Base-by-base conservation (phyloP, 2,329 filamentous ascomycete genomes). In the Rhynchosporium agropyri region DNA sequence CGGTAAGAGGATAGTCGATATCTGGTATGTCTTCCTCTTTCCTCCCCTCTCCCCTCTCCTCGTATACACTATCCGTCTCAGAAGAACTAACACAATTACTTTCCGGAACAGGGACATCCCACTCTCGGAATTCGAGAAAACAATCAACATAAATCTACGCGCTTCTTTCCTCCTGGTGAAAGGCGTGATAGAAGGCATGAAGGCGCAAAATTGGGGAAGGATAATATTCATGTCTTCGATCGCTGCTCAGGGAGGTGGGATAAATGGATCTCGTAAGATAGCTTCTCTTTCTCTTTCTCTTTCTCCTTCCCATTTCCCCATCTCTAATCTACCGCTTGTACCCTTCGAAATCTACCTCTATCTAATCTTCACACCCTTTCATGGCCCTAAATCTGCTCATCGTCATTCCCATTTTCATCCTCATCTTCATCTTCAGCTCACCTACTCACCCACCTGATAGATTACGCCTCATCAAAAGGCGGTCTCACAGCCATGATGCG, bases 1-100 rank as follows among this genome's bases (percentile, higher is more conserved):
- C 67, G 87, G 86, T 46, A 86, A 85, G 70, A 79, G 85, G n/a
- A 82, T 87, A 62, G 63, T 67, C 4, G 67, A 72, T 65, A 57
- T 72, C 45, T 69, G 63, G 64, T 67, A 29, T 15, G 60, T 15
- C 45, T 15, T 12, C 33, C 36, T 36, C 12, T 26, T 12, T 5
- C 12, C 26, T 7, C 26, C 10, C 43, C 56, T 4, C 36, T 40
- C 33, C 12, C 56, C 29, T 38, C n/a, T 1, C n/a, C 6, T 20
- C 20, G 20, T 20, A 20, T 20, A 20, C 20, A 20, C 20, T 20
- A 20, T 20, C 36, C 15, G 10, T 43, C n/a, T 31, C 43, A 38
- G 46, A 33, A 33, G 20, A 56, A 46, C 9, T 50, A 38, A 29
- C 40, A 9, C n/a, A 31, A 48, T 63, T n/a, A 63, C 51, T 15